Conservation (phyloP, 768 basidiomycete species). For the Suillus paluster region DNA sequence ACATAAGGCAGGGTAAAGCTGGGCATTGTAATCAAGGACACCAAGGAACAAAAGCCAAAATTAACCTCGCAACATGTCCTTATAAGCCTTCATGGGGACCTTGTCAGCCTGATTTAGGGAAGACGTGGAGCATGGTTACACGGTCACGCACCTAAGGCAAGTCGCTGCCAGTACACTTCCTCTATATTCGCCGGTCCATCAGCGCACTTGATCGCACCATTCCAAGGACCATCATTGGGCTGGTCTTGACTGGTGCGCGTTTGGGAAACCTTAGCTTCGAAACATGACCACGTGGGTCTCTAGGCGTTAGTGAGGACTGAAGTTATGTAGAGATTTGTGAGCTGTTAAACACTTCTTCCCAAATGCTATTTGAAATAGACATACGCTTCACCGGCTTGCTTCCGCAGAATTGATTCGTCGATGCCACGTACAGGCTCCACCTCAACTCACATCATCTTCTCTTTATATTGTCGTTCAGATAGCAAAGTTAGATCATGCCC, state of each 20-base stretch:
- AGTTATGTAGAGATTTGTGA: neutral
- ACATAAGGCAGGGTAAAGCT: conserved; percentile 34
- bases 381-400: neutral
- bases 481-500: conserved; percentile 36
- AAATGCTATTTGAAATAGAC: neutral
- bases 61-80: neutral
- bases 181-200: no score
- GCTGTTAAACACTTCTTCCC: neutral
- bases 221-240: neutral
- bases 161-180: no score
- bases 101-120: neutral
- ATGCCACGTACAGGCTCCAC: neutral
- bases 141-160: neutral
- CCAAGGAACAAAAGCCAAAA: neutral
- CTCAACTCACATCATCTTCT: no score
- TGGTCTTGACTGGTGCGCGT: neutral
- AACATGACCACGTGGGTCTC: neutral
- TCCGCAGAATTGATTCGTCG: neutral
- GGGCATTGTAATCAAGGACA: conserved; percentile 27
- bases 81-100: neutral
- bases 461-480: neutral
- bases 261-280: neutral
- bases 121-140: neutral
- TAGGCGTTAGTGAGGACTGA: neutral
- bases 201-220: neutral